Evolutionary conservation across 805 yeast genomes (phyloP).

Genomic region (Zygoascus ofunaensis): DNA sequence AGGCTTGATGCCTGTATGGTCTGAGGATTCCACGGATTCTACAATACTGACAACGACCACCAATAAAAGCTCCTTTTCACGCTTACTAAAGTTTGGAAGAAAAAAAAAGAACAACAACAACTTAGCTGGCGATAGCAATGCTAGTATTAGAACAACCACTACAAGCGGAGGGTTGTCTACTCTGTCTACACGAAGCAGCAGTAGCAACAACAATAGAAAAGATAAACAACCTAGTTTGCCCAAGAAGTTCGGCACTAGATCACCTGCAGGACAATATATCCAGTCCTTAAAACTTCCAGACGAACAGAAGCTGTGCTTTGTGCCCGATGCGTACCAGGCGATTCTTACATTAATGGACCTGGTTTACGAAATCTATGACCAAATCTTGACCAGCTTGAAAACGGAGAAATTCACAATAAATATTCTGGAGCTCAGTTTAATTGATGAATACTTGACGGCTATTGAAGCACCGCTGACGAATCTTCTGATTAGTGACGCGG

Average conservation of each 20-base stretch:
- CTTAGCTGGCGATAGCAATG: no score
- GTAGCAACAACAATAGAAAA: not conserved
- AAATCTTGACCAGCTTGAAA: no score
- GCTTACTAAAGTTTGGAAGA: not conserved
- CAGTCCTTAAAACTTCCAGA: conserved; percentile 1
- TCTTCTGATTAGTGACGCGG: conserved; percentile 1
- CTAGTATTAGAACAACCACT: no score
- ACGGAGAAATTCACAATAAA: not conserved
- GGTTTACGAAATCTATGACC: conserved; percentile 5
- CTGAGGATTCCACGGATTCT: not conserved
- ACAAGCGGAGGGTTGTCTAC: no score
- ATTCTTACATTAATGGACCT: conserved; percentile 13
- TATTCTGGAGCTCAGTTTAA: not conserved
- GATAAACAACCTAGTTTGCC: conserved; percentile 3
- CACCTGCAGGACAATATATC: conserved; percentile 5
- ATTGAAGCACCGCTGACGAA: not conserved
- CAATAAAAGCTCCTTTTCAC: not conserved
- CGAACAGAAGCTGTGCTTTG: conserved; percentile 13
- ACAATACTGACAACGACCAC: not conserved
- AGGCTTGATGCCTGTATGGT: not conserved
- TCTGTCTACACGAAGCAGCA: no score
- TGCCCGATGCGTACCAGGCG: conserved; percentile 14
- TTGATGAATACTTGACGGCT: not conserved
- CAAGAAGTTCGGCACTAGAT: conserved; percentile 3
- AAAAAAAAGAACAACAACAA: not conserved